Conservation (phyloP, 305 asterid species). For the Fraxinus nigra region DNA sequence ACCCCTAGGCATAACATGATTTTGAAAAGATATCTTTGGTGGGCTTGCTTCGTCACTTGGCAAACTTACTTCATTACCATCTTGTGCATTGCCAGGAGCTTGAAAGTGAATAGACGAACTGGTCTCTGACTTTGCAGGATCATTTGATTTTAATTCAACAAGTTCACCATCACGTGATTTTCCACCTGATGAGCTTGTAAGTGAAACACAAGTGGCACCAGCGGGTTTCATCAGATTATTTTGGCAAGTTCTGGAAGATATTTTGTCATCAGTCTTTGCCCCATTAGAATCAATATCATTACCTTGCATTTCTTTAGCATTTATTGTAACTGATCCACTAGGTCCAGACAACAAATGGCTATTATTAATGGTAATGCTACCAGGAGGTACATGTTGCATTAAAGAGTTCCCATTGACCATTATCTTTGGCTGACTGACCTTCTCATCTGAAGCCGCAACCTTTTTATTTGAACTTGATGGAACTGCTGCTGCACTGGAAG, state of each 20-base stretch:
- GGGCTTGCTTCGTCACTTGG: constrained; percentile 34
- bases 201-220: constrained; percentile 35
- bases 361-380: constrained; percentile 24
- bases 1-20: constrained; percentile 27
- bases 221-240: constrained; percentile 34
- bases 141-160: constrained; percentile 36
- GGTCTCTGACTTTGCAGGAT: constrained; percentile 29
- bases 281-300: constrained; percentile 30
- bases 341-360: constrained; percentile 35
- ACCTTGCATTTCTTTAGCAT: constrained; percentile 38
- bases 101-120: constrained; percentile 36
- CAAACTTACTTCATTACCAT: constrained; percentile 15
- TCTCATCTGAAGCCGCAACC: constrained; percentile 42
- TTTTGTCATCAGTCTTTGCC: constrained; percentile 34
- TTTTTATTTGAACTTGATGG: constrained; percentile 48
- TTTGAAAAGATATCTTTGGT: constrained; percentile 38
- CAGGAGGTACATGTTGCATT: constrained; percentile 36
- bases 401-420: constrained; percentile 45
- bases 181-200: constrained; percentile 36
- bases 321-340: constrained; percentile 26
- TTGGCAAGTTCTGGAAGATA: constrained; percentile 37
- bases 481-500: constrained; percentile 39
- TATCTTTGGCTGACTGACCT: constrained; percentile 39
- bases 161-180: constrained; percentile 28
- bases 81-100: constrained; percentile 25